These are phyloP conservation scores for Allium cepa DNA, from an alignment of 106 monocot species.

Conservation along the genomic window DNA sequence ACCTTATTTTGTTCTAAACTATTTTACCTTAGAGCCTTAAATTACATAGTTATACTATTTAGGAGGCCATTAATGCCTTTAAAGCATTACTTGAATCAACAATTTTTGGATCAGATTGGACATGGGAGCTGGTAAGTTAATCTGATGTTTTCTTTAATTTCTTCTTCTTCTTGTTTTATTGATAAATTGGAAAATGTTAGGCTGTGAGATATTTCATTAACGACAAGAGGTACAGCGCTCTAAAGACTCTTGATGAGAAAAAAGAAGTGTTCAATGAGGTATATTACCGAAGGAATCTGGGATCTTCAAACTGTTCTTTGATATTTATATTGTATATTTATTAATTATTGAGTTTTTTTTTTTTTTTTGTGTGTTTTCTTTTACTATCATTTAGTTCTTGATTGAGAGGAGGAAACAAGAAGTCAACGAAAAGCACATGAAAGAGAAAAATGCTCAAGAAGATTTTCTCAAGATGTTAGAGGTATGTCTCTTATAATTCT, in stretches of 20 bases:
- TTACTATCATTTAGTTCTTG: conserved; percentile 49
- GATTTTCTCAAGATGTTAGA: conserved; percentile 90
- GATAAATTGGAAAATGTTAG: conserved; percentile 22
- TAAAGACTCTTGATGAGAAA: conserved; percentile 81
- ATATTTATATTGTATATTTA: background rate
- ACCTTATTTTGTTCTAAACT: background rate
- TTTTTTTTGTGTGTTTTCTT: background rate
- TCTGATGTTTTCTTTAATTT: background rate
- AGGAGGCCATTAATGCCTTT: conserved; percentile 93
- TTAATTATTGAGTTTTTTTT: background rate
- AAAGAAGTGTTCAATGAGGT: conserved; percentile 97
- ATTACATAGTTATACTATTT: conserved; percentile 1
- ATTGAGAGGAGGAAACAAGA: conserved; percentile 84
- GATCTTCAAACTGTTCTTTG: background rate
- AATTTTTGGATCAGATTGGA: conserved; percentile 91
- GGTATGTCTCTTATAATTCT: conserved; percentile 27
- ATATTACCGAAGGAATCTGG: background rate
- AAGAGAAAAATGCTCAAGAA: conserved; percentile 87
- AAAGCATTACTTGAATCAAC: conserved; percentile 74
- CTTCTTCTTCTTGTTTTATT: background rate
- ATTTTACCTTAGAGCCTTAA: background rate
- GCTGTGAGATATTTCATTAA: conserved; percentile 80
- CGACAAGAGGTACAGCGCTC: conserved; percentile 82
- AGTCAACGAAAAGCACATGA: conserved; percentile 69
- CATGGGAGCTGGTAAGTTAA: conserved; percentile 69